phyloP scores from a whole-genome alignment of 768 basidiomycete species.

The Kwoniella sp. region DNA sequence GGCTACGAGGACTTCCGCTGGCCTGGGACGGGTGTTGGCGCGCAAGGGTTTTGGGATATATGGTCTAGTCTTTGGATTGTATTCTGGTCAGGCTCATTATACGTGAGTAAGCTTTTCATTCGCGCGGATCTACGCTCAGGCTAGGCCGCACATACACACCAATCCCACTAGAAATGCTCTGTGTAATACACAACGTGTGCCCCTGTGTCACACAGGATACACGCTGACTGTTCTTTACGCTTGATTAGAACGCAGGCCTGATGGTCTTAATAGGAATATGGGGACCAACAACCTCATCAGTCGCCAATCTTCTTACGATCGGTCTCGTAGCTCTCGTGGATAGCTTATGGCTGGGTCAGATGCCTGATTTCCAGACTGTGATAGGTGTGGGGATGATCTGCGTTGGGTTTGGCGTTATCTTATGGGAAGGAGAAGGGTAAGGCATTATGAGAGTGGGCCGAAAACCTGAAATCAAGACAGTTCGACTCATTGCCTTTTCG shows the following conservation, averaged over 20 bases:
- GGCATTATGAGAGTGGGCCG: too few relatives aligned
- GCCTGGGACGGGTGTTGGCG: slow-evolving; percentile 58
- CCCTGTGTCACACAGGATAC: too few relatives aligned
- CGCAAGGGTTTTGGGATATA: slow-evolving; percentile 48
- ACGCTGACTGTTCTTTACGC: too few relatives aligned
- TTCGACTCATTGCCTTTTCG: too few relatives aligned
- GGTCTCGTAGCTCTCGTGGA: slow-evolving; percentile 83
- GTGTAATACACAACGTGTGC: too few relatives aligned
- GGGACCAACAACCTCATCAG: slow-evolving; percentile 84
- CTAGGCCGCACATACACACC: too few relatives aligned
- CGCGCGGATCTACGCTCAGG: too few relatives aligned
- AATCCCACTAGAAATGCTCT: too few relatives aligned
- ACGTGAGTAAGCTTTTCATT: slow-evolving; percentile 49
- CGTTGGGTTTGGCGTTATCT: slow-evolving; percentile 75
- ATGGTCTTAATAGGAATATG: slow-evolving; percentile 85
- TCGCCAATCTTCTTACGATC: slow-evolving; percentile 91
- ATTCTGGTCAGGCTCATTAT: slow-evolving; percentile 69
- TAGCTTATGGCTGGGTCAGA: slow-evolving; percentile 67
- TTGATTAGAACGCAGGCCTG: slow-evolving; percentile 67
- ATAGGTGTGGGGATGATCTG: slow-evolving; percentile 78
- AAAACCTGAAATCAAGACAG: too few relatives aligned
- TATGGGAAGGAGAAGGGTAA: slow-evolving; percentile 53
- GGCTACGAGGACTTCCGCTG: slow-evolving; percentile 69
- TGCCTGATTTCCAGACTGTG: slow-evolving; percentile 71
- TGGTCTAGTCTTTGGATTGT: slow-evolving; percentile 68